Evolutionary conservation across 306 rosid genomes (phyloP), one percentile per base, ranked within the genome.

Genomic region (Castanospermum australe): DNA sequence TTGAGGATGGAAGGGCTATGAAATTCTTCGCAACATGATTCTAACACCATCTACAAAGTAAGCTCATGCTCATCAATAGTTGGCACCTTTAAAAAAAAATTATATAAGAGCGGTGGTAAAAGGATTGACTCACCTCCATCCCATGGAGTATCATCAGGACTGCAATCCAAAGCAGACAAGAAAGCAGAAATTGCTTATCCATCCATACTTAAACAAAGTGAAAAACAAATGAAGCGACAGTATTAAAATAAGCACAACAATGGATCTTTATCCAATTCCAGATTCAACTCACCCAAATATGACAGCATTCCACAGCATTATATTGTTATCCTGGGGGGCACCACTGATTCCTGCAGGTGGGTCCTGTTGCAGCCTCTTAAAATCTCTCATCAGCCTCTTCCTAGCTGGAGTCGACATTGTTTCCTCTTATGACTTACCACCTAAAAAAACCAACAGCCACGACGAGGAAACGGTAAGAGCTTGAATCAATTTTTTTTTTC

Each of bases 291-390:
- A 95, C 99, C 99, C 99, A 76, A 95, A 95, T 80, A 95, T 95
- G 59, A 95, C 99, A 81, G 99, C 99, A 83, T 92, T 95, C 99
- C 99, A 95, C 47, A 92, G 87, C 99, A 92, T 92, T 36, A 95
- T 91, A 75, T 95, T 95, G 84, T 92, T 95, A 89, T 95, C 98
- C 83, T 92, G 99, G 17, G 99, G 99, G 3, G 99, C 99, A 44
- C 98, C 99, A 64, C 99, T 95, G 82, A 95, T 95, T 52, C 99
- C 99, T 3, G 99, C 99, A 60, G 99, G 99, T 11, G 99, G 99
- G 79, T 95, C 99, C 48, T 90, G 98, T 70, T 92, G 98, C 89
- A 95, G 82, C 90, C 99, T 90, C 98, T 90, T 95, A 82, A 95
- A 95, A 82, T 95, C 99, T 76, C 99, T 92, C 99, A 95, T 92